Conservation (phyloP, 805 yeast genomes). For the Candida odintsovae region DNA sequence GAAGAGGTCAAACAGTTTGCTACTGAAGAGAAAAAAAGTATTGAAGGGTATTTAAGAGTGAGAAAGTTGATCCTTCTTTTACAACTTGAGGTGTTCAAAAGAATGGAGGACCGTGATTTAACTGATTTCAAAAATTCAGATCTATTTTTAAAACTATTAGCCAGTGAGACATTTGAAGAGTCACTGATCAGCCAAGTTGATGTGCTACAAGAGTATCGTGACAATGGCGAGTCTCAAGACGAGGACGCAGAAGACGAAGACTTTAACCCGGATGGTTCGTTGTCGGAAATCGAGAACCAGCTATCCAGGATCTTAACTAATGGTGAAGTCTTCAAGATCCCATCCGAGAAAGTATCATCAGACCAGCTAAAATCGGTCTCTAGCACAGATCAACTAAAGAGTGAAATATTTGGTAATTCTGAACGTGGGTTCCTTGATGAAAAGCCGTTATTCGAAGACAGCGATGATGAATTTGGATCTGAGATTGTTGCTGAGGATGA, state of each 20-base stretch:
- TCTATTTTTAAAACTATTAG: constrained; percentile 45
- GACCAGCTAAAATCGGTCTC: background rate
- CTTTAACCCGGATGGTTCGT: constrained; percentile 2
- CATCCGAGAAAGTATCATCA: background rate
- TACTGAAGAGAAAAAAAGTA: constrained; percentile 12
- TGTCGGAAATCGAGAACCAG: constrained; percentile 29
- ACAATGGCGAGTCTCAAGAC: background rate
- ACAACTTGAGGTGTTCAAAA: constrained; percentile 47
- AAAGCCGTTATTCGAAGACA: constrained; percentile 23
- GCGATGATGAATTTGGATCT: constrained; percentile 7
- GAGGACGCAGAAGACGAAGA: background rate
- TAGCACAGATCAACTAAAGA: constrained; percentile 11
- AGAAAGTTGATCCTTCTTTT: constrained; percentile 52
- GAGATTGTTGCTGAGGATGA: constrained; percentile 19
- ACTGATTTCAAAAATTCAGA: constrained; percentile 58
- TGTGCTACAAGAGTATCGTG: constrained; percentile 8
- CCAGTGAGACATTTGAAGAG: constrained; percentile 33
- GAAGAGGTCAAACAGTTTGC: constrained; percentile 34
- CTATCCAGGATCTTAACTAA: constrained; percentile 26
- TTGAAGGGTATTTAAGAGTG: constrained; percentile 41
- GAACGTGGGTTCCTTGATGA: constrained; percentile 18
- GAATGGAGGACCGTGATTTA: constrained; percentile 48
- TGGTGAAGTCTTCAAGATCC: background rate
- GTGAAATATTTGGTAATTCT: constrained; percentile 21
- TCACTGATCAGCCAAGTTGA: constrained; percentile 24